Conservation (phyloP, 2,329 filamentous ascomycete genomes). For the Fusarium sp. region DNA sequence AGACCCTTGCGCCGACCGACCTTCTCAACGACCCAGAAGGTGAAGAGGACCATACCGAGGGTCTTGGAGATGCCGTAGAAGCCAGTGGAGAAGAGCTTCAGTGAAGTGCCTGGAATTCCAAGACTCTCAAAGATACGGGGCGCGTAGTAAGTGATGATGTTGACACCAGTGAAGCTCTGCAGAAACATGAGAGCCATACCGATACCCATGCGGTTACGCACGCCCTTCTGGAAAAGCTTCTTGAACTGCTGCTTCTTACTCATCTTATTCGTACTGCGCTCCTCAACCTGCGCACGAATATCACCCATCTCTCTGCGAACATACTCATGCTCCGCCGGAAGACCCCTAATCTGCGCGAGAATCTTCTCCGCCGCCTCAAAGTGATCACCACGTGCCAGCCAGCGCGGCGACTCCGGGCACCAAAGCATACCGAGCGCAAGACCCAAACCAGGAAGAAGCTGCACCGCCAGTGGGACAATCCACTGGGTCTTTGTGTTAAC, state of each 20-base stretch:
- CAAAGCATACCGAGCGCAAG: slow-evolving; percentile 65
- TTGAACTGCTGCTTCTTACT: slow-evolving; percentile 42
- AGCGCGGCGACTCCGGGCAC: slow-evolving; percentile 70
- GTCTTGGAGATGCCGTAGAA: slow-evolving; percentile 55
- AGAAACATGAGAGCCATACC: slow-evolving; percentile 62
- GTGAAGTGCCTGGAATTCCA: slow-evolving; percentile 47
- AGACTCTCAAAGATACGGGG: slow-evolving; percentile 52
- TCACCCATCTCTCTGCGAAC: slow-evolving; percentile 62
- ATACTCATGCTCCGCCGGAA: slow-evolving; percentile 51
- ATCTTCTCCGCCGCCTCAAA: slow-evolving; percentile 59
- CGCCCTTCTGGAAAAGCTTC: slow-evolving; percentile 51
- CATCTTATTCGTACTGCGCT: slow-evolving; percentile 50
- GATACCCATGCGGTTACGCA: slow-evolving; percentile 53
- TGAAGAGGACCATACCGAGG: slow-evolving; percentile 51
- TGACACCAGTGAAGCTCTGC: slow-evolving; percentile 56
- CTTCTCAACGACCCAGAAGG: slow-evolving; percentile 59
- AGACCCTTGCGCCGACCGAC: slow-evolving; percentile 60
- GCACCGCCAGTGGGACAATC: slow-evolving; percentile 67
- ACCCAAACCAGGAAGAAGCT: slow-evolving; percentile 65
- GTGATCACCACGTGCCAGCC: slow-evolving; percentile 66
- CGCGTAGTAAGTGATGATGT: slow-evolving; percentile 70
- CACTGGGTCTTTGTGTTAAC: slow-evolving; percentile 52
- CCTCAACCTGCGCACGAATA: slow-evolving; percentile 67
- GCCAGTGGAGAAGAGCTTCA: slow-evolving; percentile 52
- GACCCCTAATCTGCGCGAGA: slow-evolving; percentile 49